Evolutionary conservation across 1,284 basidiomycete species (phyloP).

Genomic region (Ustilago bromivora): DNA sequence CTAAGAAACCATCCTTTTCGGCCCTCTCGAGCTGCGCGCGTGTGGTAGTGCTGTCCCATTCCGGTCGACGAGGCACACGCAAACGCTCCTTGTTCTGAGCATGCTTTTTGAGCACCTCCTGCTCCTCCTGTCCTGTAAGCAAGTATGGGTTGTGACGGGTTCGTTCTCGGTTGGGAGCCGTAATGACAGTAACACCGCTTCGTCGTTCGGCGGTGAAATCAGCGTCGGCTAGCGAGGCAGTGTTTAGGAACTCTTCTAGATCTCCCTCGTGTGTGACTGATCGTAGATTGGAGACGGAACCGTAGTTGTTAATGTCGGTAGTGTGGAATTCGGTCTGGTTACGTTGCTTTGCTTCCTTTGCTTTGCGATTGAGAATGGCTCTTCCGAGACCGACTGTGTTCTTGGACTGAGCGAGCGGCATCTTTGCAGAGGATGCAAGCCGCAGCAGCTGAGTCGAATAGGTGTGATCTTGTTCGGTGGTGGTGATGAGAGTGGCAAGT

Average conservation of each 20-base stretch:
- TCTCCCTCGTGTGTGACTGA: slow-evolving; percentile 97
- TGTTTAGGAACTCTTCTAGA: slow-evolving; percentile 94
- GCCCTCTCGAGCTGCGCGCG: slow-evolving; percentile 64
- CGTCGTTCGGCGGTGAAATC: slow-evolving; percentile 97
- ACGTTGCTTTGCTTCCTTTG: slow-evolving; percentile 59
- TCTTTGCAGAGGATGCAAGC: slow-evolving; percentile 12
- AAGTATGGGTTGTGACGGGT: slow-evolving; percentile 83
- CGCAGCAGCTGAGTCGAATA: slow-evolving; percentile 1
- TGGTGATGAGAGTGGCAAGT: slow-evolving; percentile 6
- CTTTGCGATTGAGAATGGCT: slow-evolving; percentile 65
- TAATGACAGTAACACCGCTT: slow-evolving; percentile 86
- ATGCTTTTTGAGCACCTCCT: slow-evolving; percentile 71
- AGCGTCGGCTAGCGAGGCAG: slow-evolving; percentile 90
- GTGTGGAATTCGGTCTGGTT: slow-evolving; percentile 66
- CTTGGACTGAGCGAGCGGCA: slow-evolving; percentile 66
- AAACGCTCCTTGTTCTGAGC: slow-evolving; percentile 63
- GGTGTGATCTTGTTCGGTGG: background rate
- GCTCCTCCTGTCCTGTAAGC: slow-evolving; percentile 85
- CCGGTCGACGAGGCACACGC: slow-evolving; percentile 64
- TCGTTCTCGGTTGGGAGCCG: slow-evolving; percentile 72
- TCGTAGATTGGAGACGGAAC: slow-evolving; percentile 74
- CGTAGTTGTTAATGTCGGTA: slow-evolving; percentile 71
- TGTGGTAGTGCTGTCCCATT: slow-evolving; percentile 64
- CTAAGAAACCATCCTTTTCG: slow-evolving; percentile 68
- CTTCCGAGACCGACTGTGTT: slow-evolving; percentile 68